Base-by-base conservation (phyloP, 2,329 filamentous ascomycete species). In the Venturia carpophila region DNA sequence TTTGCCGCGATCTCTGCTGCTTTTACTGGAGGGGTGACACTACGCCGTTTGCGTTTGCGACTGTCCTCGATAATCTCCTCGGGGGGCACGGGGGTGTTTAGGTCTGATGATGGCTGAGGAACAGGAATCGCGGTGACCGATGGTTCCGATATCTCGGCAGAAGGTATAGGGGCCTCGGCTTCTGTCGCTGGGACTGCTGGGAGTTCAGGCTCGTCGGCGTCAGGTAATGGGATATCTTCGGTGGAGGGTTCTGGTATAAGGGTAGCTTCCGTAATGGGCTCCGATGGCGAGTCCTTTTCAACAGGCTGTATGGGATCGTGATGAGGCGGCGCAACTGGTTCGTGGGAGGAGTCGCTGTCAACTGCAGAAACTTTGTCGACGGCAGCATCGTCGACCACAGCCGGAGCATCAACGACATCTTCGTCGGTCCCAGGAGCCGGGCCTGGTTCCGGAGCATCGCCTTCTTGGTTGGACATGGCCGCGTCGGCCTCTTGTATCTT, bases 1-100 rank as follows among this genome's bases (percentile, higher is more conserved):
- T 82, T 81, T 47, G 71, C 76, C 52, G 69, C 75, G 21, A 78
- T 72, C 5, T 76, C 75, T 27, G 74, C 71, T 15, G 68, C 60
- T 1, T 71, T 68, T 5, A 75, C 62, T 5, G 76, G 72, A 13
- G 77, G 77, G 34, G 76, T 75, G 21, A 66, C 65, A 60, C 77
- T 79, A 62, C 77, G 69, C 65, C 77, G 70, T 69, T 79, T 79
- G 65, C 77, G 72, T 69, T 78, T 78, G 67, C 69, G 71, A 15
- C 67, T 71, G 19, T 78, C 76, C 17, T 74, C 74, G n/a, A 64
- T 62, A 11, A 62, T 34, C 19, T 65, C 64, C 13, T 61, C 47
- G 21, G 52, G 13, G 19, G 47, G 49, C n/a, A 60, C 34, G 11
- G 63, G 47, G 30, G 45, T 64, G 49, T 47, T 56, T 30, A 49